Evolutionary conservation across 2,329 filamentous ascomycete genomes (phyloP).

Genomic region (Saccharata proteae): DNA sequence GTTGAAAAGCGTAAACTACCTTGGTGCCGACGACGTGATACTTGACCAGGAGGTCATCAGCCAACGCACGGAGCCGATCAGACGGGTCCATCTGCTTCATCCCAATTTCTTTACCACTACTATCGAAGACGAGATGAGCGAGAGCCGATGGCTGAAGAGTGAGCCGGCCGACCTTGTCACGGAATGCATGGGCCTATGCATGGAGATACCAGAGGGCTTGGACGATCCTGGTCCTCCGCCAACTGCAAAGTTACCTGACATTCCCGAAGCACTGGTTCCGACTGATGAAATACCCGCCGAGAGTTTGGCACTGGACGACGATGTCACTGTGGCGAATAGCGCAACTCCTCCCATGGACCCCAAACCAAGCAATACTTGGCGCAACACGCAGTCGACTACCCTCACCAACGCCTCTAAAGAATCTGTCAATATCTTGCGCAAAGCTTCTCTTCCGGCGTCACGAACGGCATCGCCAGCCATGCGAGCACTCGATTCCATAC

Average conservation of each 20-base stretch:
- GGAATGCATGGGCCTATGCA: conserved; percentile 62
- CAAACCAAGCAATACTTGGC: conserved; percentile 35
- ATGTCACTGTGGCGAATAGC: conserved; percentile 19
- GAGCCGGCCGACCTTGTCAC: conserved; percentile 70
- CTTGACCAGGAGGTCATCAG: conserved; percentile 68
- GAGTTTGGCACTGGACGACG: conserved; percentile 21
- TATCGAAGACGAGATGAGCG: conserved; percentile 65
- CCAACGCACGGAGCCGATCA: conserved; percentile 61
- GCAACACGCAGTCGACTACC: conserved; percentile 43
- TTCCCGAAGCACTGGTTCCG: conserved; percentile 25
- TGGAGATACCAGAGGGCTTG: conserved; percentile 29
- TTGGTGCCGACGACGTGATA: conserved; percentile 61
- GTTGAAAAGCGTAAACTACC: conserved; percentile 58
- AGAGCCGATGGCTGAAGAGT: conserved; percentile 68
- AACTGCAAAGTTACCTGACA: conserved; percentile 30
- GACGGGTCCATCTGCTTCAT: conserved; percentile 61
- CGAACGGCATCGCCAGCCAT: conserved; percentile 35
- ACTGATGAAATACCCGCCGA: conserved; percentile 23
- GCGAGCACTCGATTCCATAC: conserved; percentile 24
- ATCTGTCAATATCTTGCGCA: conserved; percentile 1
- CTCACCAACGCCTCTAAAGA: conserved; percentile 4
- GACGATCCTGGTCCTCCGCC: conserved; percentile 36
- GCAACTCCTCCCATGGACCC: conserved; percentile 4
- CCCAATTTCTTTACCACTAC: conserved; percentile 77
- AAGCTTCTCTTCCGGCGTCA: conserved; percentile 24